Evolutionary conservation across 2,329 filamentous ascomycete species (phyloP), one percentile per base, ranked within the genome.

Genomic region (Pyrenophora seminiperda): DNA sequence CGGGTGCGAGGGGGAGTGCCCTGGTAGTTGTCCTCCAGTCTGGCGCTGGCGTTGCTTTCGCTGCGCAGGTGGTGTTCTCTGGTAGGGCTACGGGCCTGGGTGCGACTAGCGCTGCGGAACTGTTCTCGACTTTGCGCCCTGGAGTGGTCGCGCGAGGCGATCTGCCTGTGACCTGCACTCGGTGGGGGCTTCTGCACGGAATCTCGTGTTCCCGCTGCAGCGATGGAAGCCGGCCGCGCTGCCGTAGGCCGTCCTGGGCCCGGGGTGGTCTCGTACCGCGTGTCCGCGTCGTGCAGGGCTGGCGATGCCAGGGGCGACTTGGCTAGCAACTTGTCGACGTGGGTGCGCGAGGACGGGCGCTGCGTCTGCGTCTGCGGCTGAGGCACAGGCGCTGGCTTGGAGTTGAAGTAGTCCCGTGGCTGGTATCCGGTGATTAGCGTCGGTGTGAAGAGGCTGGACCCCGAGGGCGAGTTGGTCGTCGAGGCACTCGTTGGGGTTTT

Each of bases 381-480:
- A 5, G 58, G 54, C 11, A 27, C 24, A 27, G 59, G 46, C 0
- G 59, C 56, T 7, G 66, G 62, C 44, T 69, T 67, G 27, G 64
- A 59, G 47, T 60, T 70, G 64, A 76, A 76, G 61, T 76, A 76
- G 56, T 76, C 74, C 29, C 67, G 56, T 19, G 67, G 61, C 43
- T 60, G 55, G 41, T 24, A 46, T 24, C 58, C 41, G 17, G 56
- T 49, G 45, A 66, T 55, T n/a, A 67, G 59, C 39, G 48, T 65
- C 9, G 72, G 66, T 34, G 69, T 70, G 41, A 69, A 66, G 14
- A 72, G 59, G 47, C 65, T 66, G 33, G 71, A 59, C n/a, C 71
- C 71, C 32, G 68, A 69, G 38, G 70, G 71, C 17, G 66, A 63
- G 41, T 58, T 61, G 40, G 55, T 59, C 6, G 68, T 62, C 32